Evolutionary conservation across 176 grass and related monocot genomes (phyloP).

Genomic region (Phoenix roebelenii): DNA sequence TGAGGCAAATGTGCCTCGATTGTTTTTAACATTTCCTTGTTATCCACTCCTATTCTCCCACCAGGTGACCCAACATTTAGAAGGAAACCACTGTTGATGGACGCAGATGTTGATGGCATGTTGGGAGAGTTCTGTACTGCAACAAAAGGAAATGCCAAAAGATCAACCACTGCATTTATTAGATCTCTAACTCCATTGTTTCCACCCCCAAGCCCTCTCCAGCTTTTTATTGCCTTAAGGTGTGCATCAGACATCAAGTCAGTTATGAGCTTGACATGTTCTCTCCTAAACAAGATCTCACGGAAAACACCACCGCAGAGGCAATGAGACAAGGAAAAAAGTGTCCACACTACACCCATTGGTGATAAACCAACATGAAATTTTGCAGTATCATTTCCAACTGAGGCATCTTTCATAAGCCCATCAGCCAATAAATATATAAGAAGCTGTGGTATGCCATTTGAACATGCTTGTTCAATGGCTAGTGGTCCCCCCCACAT

Average conservation of each 20-base stretch:
- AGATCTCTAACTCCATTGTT: conserved; percentile 61
- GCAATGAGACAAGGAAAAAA: conserved; percentile 66
- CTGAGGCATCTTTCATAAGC: conserved; percentile 25
- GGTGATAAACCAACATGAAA: conserved; percentile 67
- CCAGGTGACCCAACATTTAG: conserved; percentile 69
- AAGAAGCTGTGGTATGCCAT: conserved; percentile 71
- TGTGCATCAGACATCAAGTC: conserved; percentile 61
- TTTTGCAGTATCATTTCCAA: conserved; percentile 38
- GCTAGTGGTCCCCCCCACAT: conserved; percentile 83
- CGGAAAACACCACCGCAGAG: conserved; percentile 60
- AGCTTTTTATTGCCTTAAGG: conserved; percentile 47
- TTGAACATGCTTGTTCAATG: conserved; percentile 84
- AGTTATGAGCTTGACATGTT: conserved; percentile 61
- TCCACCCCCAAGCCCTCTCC: conserved; percentile 79
- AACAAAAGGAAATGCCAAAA: conserved; percentile 94
- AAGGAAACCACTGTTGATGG: conserved; percentile 88
- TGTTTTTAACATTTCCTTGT: conserved; percentile 71
- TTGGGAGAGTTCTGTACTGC: conserved; percentile 84
- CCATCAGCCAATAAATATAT: conserved; percentile 59
- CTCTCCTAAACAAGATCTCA: conserved; percentile 75
- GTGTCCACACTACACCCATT: conserved; percentile 58
- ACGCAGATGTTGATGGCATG: conserved; percentile 65
- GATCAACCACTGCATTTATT: conserved; percentile 77
- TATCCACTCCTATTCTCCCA: conserved; percentile 59
- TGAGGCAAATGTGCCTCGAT: conserved; percentile 60